Conservation (phyloP, 768 basidiomycete species). For the Amanita muscaria region DNA sequence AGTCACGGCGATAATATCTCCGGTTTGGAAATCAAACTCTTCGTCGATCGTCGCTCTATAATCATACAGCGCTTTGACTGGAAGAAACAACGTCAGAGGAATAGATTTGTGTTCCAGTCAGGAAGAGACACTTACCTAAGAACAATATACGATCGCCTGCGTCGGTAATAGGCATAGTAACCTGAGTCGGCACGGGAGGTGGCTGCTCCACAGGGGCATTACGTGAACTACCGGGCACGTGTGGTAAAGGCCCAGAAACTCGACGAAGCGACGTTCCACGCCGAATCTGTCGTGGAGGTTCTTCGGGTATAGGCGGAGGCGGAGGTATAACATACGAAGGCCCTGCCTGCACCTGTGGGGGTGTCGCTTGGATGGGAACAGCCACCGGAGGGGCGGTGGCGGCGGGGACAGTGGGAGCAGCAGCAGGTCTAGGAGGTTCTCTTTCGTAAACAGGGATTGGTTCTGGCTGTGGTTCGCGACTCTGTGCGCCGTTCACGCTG, state of each 20-base stretch:
- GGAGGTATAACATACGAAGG: background rate
- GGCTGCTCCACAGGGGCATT: background rate
- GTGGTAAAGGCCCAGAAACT: constrained; percentile 6
- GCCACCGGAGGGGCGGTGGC: no score
- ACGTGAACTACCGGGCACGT: background rate
- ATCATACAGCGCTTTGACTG: constrained; percentile 86
- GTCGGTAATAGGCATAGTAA: constrained; percentile 3
- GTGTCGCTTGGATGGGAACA: no score
- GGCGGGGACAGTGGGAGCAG: no score
- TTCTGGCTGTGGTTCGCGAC: no score
- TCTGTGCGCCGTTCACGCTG: no score
- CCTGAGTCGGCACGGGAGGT: constrained; percentile 1
- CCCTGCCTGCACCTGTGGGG: no score
- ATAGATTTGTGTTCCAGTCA: no score
- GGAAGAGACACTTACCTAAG: background rate
- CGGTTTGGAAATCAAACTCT: constrained; percentile 93
- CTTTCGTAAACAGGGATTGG: no score
- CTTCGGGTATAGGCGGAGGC: constrained; percentile 3
- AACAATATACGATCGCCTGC: constrained; percentile 6
- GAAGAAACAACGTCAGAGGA: constrained; percentile 4
- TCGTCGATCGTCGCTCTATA: constrained; percentile 79
- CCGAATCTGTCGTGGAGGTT: background rate
- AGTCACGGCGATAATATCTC: constrained; percentile 96
- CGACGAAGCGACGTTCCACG: constrained; percentile 4
- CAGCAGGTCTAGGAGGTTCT: no score